Percentiles rank a stretch among this genome's conserved stretches.
Evolutionary conservation across 129 eudicot species (phyloP).

Genomic region (Glebionis coronaria): DNA sequence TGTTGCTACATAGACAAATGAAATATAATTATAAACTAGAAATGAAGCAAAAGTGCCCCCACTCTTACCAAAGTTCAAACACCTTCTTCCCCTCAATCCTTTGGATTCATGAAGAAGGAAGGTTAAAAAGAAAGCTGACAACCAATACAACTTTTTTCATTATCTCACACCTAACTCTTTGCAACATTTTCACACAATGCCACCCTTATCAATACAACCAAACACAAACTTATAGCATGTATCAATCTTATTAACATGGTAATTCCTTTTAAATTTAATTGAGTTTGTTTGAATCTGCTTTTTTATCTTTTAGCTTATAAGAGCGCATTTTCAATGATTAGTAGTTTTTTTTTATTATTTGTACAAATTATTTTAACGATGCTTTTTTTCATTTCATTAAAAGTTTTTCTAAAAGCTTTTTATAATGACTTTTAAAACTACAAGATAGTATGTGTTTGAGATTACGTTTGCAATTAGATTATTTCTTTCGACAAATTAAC

Average conservation of each 20-base stretch:
- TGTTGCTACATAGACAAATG: neutral
- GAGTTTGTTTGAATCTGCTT: too few species aligned
- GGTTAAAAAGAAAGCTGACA: constrained; percentile 21
- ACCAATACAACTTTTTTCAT: constrained; percentile 15
- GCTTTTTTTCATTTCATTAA: too few species aligned
- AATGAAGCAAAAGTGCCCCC: constrained; percentile 38
- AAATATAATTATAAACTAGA: constrained; percentile 20
- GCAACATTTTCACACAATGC: constrained; percentile 27
- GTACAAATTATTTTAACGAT: too few species aligned
- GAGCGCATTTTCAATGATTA: too few species aligned
- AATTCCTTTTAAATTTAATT: too few species aligned
- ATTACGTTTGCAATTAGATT: too few species aligned
- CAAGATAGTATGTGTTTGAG: too few species aligned
- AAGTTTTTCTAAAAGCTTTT: too few species aligned
- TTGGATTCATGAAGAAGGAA: constrained; percentile 26
- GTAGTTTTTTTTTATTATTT: too few species aligned
- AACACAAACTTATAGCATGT: neutral
- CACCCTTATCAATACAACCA: constrained; percentile 7
- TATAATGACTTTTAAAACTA: too few species aligned
- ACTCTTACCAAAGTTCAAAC: constrained; percentile 29
- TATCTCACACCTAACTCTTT: constrained; percentile 27
- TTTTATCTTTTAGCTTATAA: too few species aligned
- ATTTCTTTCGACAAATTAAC: too few species aligned
- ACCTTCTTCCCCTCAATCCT: constrained; percentile 7
- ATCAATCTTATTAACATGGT: neutral